Base-by-base conservation (phyloP, 192 early-diverging fungal species). In the Podila minutissima region DNA sequence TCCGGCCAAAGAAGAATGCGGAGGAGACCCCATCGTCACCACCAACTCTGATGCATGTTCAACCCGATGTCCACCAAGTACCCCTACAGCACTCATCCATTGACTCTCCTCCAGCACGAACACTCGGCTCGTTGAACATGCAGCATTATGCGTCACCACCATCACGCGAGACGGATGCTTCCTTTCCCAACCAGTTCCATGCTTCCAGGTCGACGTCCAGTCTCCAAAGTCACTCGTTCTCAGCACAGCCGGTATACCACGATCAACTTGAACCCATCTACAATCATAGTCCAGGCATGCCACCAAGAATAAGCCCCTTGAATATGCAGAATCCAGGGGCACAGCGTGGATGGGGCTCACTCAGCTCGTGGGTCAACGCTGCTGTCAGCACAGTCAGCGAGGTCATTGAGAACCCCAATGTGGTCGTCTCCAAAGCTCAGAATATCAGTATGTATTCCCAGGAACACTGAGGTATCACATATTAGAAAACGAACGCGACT, bases 381-480 rank as follows among this genome's bases (percentile, higher is more conserved):
- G 75, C 75, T 1, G 75, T 79, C 20, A 79, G 66, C 41, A 79
- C 75, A 19, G 75, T 79, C 49, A 79, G 60, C 32, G 75, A 68
- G 49, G 75, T 79, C 31, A 79, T 79, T 11, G 75, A 79, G 24
- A 79, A 79, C 20, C 75, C 75, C 20, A 79, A 79, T 24, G 70
- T 71, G 24, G 75, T 79, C 1, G 75, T 79, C 29, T 67, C 75
- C 24, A 79, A 72, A 55, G 75, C 75, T 0, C 75, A 79, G 0
- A 79, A 57, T 5, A 72, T 79, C 9, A 59, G 75, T 79, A 61
- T 58, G 63, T 12, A 55, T 46, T 1, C 8, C 5, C 11, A 66
- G 13, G 8, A 19, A 53, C 2, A 49, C 5, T 13, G 7, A 6
- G 17, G 19, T 32, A 4, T 4, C 48, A 20, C 13, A 1, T 33